These are phyloP conservation scores for Conidiobolus incongruus DNA, from an alignment of 371 early-diverging fungal species.

Conservation along the genomic window DNA sequence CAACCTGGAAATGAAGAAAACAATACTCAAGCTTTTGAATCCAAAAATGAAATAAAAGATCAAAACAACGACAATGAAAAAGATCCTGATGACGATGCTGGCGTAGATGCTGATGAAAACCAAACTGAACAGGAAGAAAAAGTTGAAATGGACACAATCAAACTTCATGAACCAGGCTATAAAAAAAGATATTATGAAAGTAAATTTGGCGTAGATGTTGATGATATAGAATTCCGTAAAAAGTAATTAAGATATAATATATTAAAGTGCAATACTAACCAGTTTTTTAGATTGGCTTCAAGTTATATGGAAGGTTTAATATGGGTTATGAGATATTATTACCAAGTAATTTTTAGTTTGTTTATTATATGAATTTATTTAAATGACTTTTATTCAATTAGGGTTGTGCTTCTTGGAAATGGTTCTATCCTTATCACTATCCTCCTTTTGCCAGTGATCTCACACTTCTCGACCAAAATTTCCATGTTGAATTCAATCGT, in stretches of 20 bases:
- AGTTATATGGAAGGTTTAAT: slow-evolving; percentile 92
- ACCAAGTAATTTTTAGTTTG: no score
- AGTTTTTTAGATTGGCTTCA: slow-evolving; percentile 43
- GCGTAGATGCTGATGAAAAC: no score
- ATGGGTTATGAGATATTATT: slow-evolving; percentile 97
- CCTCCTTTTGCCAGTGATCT: slow-evolving; percentile 93
- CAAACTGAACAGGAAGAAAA: slow-evolving; percentile 9
- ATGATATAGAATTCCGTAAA: slow-evolving; percentile 31
- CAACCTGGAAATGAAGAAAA: neutral
- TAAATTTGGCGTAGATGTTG: slow-evolving; percentile 54
- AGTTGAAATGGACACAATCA: neutral
- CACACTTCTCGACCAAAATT: slow-evolving; percentile 32
- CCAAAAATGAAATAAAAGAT: slow-evolving; percentile 9
- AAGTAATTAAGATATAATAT: no score
- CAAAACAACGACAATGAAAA: slow-evolving; percentile 6
- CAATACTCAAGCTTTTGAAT: slow-evolving; percentile 5
- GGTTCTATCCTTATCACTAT: slow-evolving; percentile 97
- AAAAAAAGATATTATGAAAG: slow-evolving; percentile 69
- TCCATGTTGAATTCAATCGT: slow-evolving; percentile 50
- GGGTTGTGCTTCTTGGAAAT: slow-evolving; percentile 92
- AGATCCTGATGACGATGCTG: slow-evolving; percentile 7
- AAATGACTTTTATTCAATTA: no score
- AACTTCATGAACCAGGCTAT: slow-evolving; percentile 72
- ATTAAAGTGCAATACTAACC: no score
- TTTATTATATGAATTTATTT: no score